Evolutionary conservation across 1,139 yeast genomes (phyloP).

Genomic region (Suhomyces maxii): DNA sequence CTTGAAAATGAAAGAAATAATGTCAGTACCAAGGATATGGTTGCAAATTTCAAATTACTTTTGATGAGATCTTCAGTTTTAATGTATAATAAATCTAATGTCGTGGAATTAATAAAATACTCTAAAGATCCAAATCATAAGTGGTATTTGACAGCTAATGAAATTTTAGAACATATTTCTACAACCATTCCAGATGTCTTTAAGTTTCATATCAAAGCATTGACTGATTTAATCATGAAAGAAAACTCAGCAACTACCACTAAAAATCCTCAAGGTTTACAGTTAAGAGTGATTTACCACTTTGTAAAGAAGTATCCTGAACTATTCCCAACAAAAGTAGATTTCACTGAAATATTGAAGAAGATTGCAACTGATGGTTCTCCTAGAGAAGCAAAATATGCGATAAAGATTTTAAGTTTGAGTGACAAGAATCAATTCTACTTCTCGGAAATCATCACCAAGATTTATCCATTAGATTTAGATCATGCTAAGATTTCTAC

Average conservation of each 20-base stretch:
- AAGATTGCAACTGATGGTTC: slow-evolving; percentile 53
- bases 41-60: slow-evolving; percentile 52
- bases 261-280: slow-evolving; percentile 15
- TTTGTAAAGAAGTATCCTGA: slow-evolving; percentile 53
- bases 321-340: slow-evolving; percentile 32
- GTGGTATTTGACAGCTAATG: slow-evolving; percentile 44
- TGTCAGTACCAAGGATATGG: slow-evolving; percentile 51
- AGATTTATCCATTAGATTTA: slow-evolving; percentile 53
- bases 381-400: slow-evolving; percentile 64
- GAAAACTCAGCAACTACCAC: slow-evolving; percentile 13
- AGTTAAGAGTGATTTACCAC: slow-evolving; percentile 60
- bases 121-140: slow-evolving; percentile 38
- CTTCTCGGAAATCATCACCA: slow-evolving; percentile 37
- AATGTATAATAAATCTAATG: slow-evolving; percentile 65
- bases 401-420: slow-evolving; percentile 58
- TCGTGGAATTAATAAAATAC: slow-evolving; percentile 52
- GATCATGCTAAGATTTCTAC: slow-evolving; percentile 46
- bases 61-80: slow-evolving; percentile 63
- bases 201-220: slow-evolving; percentile 55
- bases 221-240: slow-evolving; percentile 43
- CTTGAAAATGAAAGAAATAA: slow-evolving; percentile 36
- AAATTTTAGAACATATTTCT: slow-evolving; percentile 61
- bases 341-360: slow-evolving; percentile 43
- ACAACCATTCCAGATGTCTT: slow-evolving; percentile 62
- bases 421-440: slow-evolving; percentile 42